A percentile compares a stretch with the other conserved stretches of the same genome.
Evolutionary conservation across 2,329 filamentous ascomycete genomes (phyloP).

Genomic region (Monosporascus cannonballus): DNA sequence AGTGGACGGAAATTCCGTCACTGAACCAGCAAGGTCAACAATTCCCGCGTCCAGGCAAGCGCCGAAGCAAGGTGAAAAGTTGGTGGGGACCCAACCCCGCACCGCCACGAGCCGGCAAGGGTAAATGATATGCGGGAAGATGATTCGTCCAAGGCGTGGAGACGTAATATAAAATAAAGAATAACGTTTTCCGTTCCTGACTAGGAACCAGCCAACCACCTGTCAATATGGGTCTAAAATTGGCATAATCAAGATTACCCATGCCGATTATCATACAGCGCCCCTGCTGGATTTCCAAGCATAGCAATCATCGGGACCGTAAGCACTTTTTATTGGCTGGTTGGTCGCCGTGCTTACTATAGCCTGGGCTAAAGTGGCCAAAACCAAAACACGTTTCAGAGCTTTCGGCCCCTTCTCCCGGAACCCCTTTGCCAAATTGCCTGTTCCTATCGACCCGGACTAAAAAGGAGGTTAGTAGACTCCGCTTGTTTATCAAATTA

Average conservation of each 20-base stretch:
- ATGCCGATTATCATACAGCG: conserved; percentile 3
- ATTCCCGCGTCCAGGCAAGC: background rate
- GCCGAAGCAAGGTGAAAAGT: background rate
- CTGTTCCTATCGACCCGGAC: background rate
- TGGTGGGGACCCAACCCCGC: no score
- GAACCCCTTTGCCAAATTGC: conserved; percentile 1
- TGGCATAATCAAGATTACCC: background rate
- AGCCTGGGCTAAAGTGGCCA: conserved; percentile 7
- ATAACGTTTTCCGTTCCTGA: background rate
- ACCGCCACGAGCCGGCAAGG: no score
- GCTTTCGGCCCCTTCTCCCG: background rate
- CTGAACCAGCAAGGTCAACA: background rate
- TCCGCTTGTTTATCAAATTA: no score
- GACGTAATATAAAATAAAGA: background rate
- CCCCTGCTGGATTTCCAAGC: conserved; percentile 9
- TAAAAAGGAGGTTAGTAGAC: no score
- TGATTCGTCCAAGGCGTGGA: no score
- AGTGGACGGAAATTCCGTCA: background rate
- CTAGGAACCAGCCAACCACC: background rate
- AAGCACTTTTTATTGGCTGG: conserved; percentile 9
- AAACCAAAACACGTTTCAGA: conserved; percentile 20
- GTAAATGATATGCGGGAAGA: no score
- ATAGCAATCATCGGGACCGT: conserved; percentile 8
- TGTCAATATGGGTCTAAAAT: no score
- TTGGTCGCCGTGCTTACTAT: background rate